Conservation (phyloP, 441 rosid genomes). For the Populus hybrid region DNA sequence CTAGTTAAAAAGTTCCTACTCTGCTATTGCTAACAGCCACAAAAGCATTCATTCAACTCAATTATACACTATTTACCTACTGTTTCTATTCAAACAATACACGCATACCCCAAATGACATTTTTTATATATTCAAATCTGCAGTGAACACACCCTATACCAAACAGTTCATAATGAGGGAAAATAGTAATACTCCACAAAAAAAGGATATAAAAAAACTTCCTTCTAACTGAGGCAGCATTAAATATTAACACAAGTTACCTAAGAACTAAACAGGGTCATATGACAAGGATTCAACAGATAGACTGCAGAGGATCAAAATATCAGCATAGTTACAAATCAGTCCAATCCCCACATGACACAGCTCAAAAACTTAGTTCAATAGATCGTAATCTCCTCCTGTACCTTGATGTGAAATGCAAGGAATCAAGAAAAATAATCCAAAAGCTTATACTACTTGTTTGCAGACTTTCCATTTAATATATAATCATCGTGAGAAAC, state of each 20-base stretch:
- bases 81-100: background rate
- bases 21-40: background rate
- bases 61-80: background rate
- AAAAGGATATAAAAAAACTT: background rate
- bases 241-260: background rate
- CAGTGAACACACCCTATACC: background rate
- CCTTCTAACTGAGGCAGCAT: background rate
- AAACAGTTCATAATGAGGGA: background rate
- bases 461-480: background rate
- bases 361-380: background rate
- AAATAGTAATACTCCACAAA: background rate
- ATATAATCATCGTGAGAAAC: background rate
- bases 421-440: background rate
- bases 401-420: background rate
- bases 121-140: background rate
- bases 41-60: background rate
- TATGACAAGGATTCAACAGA: background rate
- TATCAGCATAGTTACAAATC: background rate
- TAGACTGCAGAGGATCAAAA: background rate
- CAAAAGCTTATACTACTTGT: background rate
- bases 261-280: background rate
- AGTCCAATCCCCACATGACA: background rate
- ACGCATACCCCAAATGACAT: background rate
- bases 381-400: background rate
- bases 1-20: background rate